A percentile compares a stretch with the other conserved stretches of the same genome.
Evolutionary conservation across 164 flowering plant species (phyloP).

Genomic region (Piper longum): DNA sequence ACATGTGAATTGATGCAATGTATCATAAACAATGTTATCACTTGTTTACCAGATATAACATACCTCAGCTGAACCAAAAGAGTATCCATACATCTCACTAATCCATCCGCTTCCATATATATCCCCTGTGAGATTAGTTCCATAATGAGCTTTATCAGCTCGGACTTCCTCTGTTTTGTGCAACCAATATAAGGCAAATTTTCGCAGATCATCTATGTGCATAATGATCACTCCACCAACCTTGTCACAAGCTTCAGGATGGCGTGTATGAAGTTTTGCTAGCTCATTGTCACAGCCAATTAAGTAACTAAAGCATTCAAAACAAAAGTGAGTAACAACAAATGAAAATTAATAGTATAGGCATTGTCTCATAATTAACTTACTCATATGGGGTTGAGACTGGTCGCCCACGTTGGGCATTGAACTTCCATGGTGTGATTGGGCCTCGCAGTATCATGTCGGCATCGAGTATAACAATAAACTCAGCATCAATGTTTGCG

Average conservation of each 20-base stretch:
- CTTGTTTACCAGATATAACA: not conserved
- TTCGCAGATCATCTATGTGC: slow-evolving; percentile 84
- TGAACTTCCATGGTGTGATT: slow-evolving; percentile 96
- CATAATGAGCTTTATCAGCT: slow-evolving; percentile 84
- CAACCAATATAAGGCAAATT: slow-evolving; percentile 81
- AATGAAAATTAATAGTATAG: not conserved
- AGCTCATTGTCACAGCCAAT: slow-evolving; percentile 95
- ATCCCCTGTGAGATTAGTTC: slow-evolving; percentile 77
- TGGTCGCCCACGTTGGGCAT: slow-evolving; percentile 76
- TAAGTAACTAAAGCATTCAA: slow-evolving; percentile 48
- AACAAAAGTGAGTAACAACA: not conserved
- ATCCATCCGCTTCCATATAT: slow-evolving; percentile 89
- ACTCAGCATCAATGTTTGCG: slow-evolving; percentile 78
- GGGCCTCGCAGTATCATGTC: slow-evolving; percentile 94
- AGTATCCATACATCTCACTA: slow-evolving; percentile 98
- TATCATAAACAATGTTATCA: too few species aligned
- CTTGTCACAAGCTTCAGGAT: slow-evolving; percentile 91
- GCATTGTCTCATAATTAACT: slow-evolving; percentile 11
- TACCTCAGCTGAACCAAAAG: slow-evolving; percentile 99
- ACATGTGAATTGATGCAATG: too few species aligned
- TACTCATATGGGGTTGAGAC: slow-evolving; percentile 97
- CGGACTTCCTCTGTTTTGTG: slow-evolving; percentile 96
- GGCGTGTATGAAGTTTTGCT: slow-evolving; percentile 76
- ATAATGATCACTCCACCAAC: slow-evolving; percentile 97
- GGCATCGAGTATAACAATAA: slow-evolving; percentile 85